phyloP scores from a whole-genome alignment of 2,329 filamentous ascomycete genomes.

The Eutypa lata region DNA sequence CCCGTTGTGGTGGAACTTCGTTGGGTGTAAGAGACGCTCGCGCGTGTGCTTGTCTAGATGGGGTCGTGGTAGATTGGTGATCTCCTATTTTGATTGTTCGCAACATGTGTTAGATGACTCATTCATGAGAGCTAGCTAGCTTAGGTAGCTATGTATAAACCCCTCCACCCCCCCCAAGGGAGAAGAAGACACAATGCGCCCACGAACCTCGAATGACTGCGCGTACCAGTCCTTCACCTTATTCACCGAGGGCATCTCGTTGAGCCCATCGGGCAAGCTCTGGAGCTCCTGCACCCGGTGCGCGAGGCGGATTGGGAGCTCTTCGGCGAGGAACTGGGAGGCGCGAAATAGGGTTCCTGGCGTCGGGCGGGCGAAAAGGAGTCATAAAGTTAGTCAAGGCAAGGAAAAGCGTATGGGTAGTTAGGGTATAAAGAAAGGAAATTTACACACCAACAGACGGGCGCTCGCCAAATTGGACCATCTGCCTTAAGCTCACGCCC shows the following conservation, averaged over 20 bases:
- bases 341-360: conserved; percentile 92
- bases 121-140: conserved; percentile 14
- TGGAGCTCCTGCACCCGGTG: conserved; percentile 94
- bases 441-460: conserved; percentile 82
- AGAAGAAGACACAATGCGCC: conserved; percentile 5
- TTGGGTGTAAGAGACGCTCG: conserved; percentile 71
- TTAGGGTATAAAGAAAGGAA: too few species aligned
- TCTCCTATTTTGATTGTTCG: conserved; percentile 67
- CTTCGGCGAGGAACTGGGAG: conserved; percentile 96
- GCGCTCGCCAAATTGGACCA: conserved; percentile 97
- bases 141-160: conserved; percentile 9
- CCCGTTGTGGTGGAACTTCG: conserved; percentile 46
- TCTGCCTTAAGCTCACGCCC: conserved; percentile 92
- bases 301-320: conserved; percentile 92
- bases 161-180: too few species aligned
- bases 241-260: conserved; percentile 95
- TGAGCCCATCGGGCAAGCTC: conserved; percentile 89
- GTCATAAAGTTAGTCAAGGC: conserved; percentile 8
- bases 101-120: conserved; percentile 32
- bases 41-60: conserved; percentile 71
- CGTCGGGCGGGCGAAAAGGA: conserved; percentile 5
- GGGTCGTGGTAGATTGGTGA: conserved; percentile 80
- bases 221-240: conserved; percentile 98
- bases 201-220: conserved; percentile 93
- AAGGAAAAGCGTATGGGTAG: too few species aligned